Percentiles rank a stretch among this genome's conserved stretches.
These are phyloP conservation scores for Fusarium albidum DNA, from an alignment of 2,329 filamentous ascomycete species.

Conservation along the genomic window DNA sequence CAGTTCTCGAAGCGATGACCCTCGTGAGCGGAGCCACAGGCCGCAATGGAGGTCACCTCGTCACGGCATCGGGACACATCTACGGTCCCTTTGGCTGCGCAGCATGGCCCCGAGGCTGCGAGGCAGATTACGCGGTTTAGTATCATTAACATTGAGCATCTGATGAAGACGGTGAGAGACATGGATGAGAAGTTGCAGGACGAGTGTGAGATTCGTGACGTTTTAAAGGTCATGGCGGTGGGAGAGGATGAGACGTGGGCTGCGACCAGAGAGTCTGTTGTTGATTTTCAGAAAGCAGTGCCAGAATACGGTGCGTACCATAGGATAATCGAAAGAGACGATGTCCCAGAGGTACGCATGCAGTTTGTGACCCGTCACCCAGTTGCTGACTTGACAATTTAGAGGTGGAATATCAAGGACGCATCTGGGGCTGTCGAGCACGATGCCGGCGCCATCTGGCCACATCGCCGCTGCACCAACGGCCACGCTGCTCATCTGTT, in stretches of 20 bases:
- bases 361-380: background rate
- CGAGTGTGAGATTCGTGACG: conserved; percentile 28
- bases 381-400: background rate
- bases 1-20: conserved; percentile 40
- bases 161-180: conserved; percentile 28
- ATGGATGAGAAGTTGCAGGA: conserved; percentile 22
- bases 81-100: conserved; percentile 43
- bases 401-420: conserved; percentile 38
- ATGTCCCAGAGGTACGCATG: background rate
- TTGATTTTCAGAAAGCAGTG: conserved; percentile 24
- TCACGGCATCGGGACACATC: conserved; percentile 47
- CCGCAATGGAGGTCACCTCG: conserved; percentile 42
- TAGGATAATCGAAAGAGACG: conserved; percentile 26
- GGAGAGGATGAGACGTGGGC: conserved; percentile 30
- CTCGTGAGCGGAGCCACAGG: conserved; percentile 43
- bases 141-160: conserved; percentile 46
- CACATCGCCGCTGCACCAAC: conserved; percentile 65
- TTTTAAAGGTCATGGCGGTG: conserved; percentile 33
- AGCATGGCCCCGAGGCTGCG: conserved; percentile 46
- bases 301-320: conserved; percentile 27
- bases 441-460: conserved; percentile 56
- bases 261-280: conserved; percentile 23
- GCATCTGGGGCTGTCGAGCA: conserved; percentile 49
- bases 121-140: conserved; percentile 52
- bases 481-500: conserved; percentile 59